Evolutionary conservation across 1,139 yeast species (phyloP), one percentile per base, ranked within the genome.

Genomic region (Lodderomyces parapsilosis): DNA sequence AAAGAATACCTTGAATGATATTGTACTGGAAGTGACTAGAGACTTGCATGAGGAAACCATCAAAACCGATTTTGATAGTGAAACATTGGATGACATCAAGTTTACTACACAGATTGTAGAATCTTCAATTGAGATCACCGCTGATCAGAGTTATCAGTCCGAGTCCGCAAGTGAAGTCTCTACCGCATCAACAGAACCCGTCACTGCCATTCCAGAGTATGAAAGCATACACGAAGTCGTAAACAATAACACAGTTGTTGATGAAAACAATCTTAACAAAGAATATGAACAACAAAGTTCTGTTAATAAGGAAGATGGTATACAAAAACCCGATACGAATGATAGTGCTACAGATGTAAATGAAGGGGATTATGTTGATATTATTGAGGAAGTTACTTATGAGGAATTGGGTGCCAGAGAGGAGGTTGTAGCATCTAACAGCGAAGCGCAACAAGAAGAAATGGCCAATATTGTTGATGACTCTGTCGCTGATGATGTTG

Each of bases 11-110:
- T 43, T 48, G 20, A 45, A 45, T 40, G 59, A 56, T 43, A 44
- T 49, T 15, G 52, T 59, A 34, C 45, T 49, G 28, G 56, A 59
- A 43, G 56, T 56, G 20, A 56, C 62, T 18, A 53, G 48, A 41
- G 48, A 56, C 42, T 42, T 60, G 34, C 56, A 51, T 19, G 48
- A 46, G 2, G 44, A 49, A 22, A 56, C 60, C 11, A 46, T 41
- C 7, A 38, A 50, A 10, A 39, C 44, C 6, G 57, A 52, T 11
- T 49, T 60, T 28, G 50, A 58, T 24, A 52, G 60, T 20, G 54
- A 54, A 14, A 47, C 60, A 1, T 56, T 55, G 32, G 52, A 58
- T 6, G 43, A 48, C 11, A 49, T 50, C 30, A 48, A 43, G 40
- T 41, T 56, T 28, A 45, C 50, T 27, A 46, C 45, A 10, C 35